These are phyloP conservation scores for Pythium rhizo-oryzae DNA, from an alignment of 352 stramenopile species.

Conservation along the genomic window DNA sequence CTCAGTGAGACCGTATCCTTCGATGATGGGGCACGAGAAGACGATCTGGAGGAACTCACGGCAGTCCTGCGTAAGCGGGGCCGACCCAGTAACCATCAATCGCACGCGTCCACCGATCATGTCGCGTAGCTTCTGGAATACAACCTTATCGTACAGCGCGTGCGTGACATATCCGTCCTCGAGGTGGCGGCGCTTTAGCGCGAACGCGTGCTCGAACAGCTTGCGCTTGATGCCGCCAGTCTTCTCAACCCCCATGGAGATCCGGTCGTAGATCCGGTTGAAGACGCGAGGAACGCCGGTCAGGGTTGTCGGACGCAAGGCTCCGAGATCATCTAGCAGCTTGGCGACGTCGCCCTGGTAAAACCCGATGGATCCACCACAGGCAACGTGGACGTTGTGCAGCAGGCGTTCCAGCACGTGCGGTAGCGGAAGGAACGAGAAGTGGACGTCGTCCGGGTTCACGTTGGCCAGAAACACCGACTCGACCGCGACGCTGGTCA, in stretches of 20 bases:
- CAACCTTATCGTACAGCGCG: slow-evolving; percentile 92
- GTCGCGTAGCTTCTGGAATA: slow-evolving; percentile 97
- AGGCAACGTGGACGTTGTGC: slow-evolving; percentile 77
- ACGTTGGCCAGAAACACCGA: slow-evolving; percentile 27
- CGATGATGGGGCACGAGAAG: slow-evolving; percentile 90
- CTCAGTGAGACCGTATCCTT: slow-evolving; percentile 97
- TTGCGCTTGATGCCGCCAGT: slow-evolving; percentile 34
- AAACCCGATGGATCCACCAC: slow-evolving; percentile 70
- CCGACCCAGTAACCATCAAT: slow-evolving; percentile 95
- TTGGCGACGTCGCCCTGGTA: slow-evolving; percentile 83
- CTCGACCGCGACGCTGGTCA: slow-evolving; percentile 34
- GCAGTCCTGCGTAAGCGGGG: slow-evolving; percentile 90
- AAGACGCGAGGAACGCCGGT: slow-evolving; percentile 92
- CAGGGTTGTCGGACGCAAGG: slow-evolving; percentile 91
- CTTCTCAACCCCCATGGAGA: slow-evolving; percentile 43
- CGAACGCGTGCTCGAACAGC: slow-evolving; percentile 40
- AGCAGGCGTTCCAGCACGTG: slow-evolving; percentile 96
- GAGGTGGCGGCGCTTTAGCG: slow-evolving; percentile 43
- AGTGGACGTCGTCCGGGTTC: slow-evolving; percentile 26
- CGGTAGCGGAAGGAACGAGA: slow-evolving; percentile 93
- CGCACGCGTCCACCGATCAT: slow-evolving; percentile 90
- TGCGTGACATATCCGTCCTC: slow-evolving; percentile 40
- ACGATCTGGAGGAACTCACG: slow-evolving; percentile 97
- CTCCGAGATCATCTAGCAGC: slow-evolving; percentile 92
- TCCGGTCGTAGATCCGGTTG: slow-evolving; percentile 88